Evolutionary conservation across 139 green algal species (phyloP).

Genomic region (Diplosphaera chodatii): DNA sequence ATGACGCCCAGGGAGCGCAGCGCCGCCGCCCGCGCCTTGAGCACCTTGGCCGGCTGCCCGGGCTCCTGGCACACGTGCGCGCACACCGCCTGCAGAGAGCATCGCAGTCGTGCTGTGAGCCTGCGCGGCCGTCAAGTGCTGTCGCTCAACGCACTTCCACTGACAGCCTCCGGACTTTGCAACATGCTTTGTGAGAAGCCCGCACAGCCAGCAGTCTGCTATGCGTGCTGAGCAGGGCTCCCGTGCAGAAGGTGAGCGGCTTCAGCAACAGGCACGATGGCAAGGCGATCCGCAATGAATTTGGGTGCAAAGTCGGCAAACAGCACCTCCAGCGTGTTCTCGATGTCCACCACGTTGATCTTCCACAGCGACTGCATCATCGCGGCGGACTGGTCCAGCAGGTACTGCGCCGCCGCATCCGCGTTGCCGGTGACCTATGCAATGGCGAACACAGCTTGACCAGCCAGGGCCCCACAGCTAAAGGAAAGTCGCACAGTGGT

Average conservation of each 20-base stretch:
- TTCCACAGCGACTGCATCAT: constrained; percentile 42
- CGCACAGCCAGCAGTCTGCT: too few species aligned
- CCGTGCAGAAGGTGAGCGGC: too few species aligned
- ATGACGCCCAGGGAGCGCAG: constrained; percentile 45
- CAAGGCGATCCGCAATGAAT: too few species aligned
- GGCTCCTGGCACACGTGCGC: constrained; percentile 23
- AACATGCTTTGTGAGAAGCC: constrained; percentile 13
- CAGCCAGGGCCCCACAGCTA: too few species aligned
- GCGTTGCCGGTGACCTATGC: neutral
- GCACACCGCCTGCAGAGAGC: neutral
- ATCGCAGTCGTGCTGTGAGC: neutral
- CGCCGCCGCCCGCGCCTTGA: constrained; percentile 31
- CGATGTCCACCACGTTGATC: constrained; percentile 82
- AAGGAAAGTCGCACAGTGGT: too few species aligned
- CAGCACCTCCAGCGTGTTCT: constrained; percentile 58
- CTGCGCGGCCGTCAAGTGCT: too few species aligned
- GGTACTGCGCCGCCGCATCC: neutral
- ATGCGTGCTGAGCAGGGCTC: too few species aligned
- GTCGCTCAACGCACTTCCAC: too few species aligned
- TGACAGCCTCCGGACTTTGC: too few species aligned
- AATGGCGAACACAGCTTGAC: too few species aligned
- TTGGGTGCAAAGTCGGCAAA: too few species aligned
- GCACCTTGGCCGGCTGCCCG: constrained; percentile 12
- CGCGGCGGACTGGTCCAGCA: neutral
- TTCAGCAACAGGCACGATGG: too few species aligned